phyloP scores from a whole-genome alignment of 2,329 filamentous ascomycete genomes.

The Stachybotrys chartarum region DNA sequence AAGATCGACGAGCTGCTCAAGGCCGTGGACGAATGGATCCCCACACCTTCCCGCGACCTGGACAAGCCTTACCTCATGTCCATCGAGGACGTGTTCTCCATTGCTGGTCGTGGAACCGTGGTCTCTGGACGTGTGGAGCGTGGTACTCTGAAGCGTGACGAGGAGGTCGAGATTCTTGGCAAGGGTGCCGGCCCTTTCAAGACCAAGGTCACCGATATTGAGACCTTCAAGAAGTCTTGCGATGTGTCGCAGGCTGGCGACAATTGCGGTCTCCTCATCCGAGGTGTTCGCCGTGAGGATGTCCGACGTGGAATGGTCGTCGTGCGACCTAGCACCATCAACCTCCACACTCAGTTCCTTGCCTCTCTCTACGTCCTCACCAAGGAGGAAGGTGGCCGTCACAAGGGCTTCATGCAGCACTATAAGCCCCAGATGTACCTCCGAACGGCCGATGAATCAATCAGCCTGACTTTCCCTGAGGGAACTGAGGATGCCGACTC shows the following conservation, averaged over 20 bases:
- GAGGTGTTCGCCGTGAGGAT: slow-evolving; percentile 94
- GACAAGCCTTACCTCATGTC: slow-evolving; percentile 99
- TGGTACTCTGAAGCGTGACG: slow-evolving; percentile 86
- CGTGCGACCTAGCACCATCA: slow-evolving; percentile 72
- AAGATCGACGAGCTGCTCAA: slow-evolving; percentile 90
- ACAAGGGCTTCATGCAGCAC: slow-evolving; percentile 92
- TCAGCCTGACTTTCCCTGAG: slow-evolving; percentile 80
- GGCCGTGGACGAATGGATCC: slow-evolving; percentile 93
- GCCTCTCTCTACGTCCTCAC: slow-evolving; percentile 93
- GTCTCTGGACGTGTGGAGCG: slow-evolving; percentile 96
- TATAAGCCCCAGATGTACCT: slow-evolving; percentile 97
- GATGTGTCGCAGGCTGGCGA: slow-evolving; percentile 94
- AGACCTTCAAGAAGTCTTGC: slow-evolving; percentile 99
- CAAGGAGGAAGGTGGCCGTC: slow-evolving; percentile 96
- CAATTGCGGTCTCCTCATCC: slow-evolving; percentile 94
- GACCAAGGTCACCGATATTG: slow-evolving; percentile 99
- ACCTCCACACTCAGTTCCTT: slow-evolving; percentile 86
- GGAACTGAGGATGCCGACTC: slow-evolving; percentile 62
- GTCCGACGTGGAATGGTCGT: slow-evolving; percentile 93
- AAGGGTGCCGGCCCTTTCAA: slow-evolving; percentile 78
- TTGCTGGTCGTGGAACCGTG: slow-evolving; percentile 90
- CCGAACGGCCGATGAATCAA: slow-evolving; percentile 78
- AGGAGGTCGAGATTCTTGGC: slow-evolving; percentile 90
- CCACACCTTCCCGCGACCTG: slow-evolving; percentile 84
- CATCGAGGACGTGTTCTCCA: slow-evolving; percentile 87